Conservation (phyloP, 176 grass and related monocot species). For the Areca catechu region DNA sequence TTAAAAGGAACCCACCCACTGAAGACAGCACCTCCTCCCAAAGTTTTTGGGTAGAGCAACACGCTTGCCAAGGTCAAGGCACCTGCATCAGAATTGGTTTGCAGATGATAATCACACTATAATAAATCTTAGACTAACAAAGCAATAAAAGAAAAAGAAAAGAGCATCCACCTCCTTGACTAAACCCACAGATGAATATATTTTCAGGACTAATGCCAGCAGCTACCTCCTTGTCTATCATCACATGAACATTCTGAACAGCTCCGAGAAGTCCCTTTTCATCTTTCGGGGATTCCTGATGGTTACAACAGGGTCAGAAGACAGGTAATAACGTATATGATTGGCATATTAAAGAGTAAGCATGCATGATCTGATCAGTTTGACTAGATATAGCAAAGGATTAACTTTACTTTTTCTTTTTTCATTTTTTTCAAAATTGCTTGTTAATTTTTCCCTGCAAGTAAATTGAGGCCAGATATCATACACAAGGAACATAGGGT, state of each 20-base stretch:
- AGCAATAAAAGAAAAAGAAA: background rate
- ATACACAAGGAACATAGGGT: no score
- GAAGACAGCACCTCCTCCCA: slow-evolving; percentile 73
- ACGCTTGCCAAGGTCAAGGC: slow-evolving; percentile 82
- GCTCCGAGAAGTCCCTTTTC: slow-evolving; percentile 61
- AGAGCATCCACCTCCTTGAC: slow-evolving; percentile 48
- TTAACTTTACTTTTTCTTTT: no score
- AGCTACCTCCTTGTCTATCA: slow-evolving; percentile 72
- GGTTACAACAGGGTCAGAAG: slow-evolving; percentile 5
- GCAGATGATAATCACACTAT: background rate
- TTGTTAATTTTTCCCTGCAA: no score
- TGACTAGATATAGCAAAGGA: no score
- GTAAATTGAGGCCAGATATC: no score
- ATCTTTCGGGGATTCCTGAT: slow-evolving; percentile 68
- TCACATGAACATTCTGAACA: slow-evolving; percentile 74
- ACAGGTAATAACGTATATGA: background rate
- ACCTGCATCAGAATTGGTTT: slow-evolving; percentile 21
- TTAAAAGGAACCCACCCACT: slow-evolving; percentile 88
- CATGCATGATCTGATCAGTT: no score
- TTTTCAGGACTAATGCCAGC: slow-evolving; percentile 62
- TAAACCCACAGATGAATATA: slow-evolving; percentile 88
- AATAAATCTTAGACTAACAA: no score
- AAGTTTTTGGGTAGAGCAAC: slow-evolving; percentile 69
- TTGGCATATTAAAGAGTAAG: no score
- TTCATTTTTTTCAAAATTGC: no score